phyloP scores from a whole-genome alignment of 2,329 filamentous ascomycete genomes.

The Pseudogymnoascus destructans region DNA sequence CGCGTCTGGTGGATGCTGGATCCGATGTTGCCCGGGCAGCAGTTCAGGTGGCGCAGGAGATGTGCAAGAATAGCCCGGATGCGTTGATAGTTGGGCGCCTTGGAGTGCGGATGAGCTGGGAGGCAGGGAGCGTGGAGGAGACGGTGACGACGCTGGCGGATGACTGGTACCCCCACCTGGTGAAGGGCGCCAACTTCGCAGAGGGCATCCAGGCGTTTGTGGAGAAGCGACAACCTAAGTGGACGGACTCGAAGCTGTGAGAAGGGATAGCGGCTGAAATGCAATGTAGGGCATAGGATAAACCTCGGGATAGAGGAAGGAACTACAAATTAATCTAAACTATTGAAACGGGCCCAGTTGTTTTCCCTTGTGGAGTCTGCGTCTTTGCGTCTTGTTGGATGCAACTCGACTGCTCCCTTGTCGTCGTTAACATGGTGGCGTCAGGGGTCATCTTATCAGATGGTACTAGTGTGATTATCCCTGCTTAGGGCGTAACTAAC shows the following conservation, averaged over 20 bases:
- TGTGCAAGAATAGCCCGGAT: conserved; percentile 19
- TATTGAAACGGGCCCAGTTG: background rate
- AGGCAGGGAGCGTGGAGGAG: conserved; percentile 17
- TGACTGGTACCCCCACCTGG: conserved; percentile 43
- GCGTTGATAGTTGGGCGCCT: conserved; percentile 16
- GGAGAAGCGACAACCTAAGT: conserved; percentile 55
- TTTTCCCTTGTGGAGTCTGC: background rate
- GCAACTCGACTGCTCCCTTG: background rate
- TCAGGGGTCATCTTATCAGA: conserved; percentile 2
- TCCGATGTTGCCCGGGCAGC: conserved; percentile 40
- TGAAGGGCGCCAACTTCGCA: conserved; percentile 54
- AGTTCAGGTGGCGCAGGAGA: conserved; percentile 26
- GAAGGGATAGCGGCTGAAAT: conserved; percentile 9
- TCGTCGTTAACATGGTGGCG: background rate
- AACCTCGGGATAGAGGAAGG: background rate
- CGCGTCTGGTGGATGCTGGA: conserved; percentile 38
- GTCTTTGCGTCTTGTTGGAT: conserved; percentile 12
- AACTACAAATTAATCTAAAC: conserved; percentile 8
- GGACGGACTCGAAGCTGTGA: conserved; percentile 45
- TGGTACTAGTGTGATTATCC: background rate
- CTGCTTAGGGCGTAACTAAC: background rate
- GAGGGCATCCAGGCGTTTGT: conserved; percentile 63
- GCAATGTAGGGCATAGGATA: background rate
- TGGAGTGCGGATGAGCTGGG: conserved; percentile 16
- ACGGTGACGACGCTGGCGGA: conserved; percentile 31